Evolutionary conservation across 2,329 filamentous ascomycete genomes (phyloP), one percentile per base, ranked within the genome.

Genomic region (Aureobasidium musti): DNA sequence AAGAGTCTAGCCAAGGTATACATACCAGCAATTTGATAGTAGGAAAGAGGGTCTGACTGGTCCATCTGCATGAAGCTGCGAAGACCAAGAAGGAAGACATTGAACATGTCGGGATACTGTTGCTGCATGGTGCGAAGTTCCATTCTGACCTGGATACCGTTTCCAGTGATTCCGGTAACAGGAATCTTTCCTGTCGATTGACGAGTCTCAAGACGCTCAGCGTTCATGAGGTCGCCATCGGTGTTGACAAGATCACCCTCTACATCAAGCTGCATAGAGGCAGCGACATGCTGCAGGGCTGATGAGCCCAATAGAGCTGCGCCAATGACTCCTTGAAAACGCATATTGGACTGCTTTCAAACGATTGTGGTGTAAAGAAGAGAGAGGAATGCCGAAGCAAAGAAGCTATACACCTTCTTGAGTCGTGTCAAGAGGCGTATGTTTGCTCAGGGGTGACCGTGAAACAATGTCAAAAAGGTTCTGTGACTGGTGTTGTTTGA

Each of bases 11-110:
- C 10, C 45, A 6, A 6, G 21, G 49, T 17, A 37, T n/a, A 70
- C 83, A 68, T 76, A 91, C 91, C 90, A 68, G 89, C 85, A 71
- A 96, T 84, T 73, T 91, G 86, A 78, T 92, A 96, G 81, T 87
- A 95, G 47, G 91, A 94, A 43, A 89, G 81, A 65, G 82, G 81
- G 68, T 86, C 81, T 35, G 81, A 80, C 77, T 92, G 89, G 69
- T 87, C 80, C 66, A 85, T 85, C 68, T 82, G 84, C 77, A 91
- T 88, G 80, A 94, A 87, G 79, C 87, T 86, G 75, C 86, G 86
- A 72, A 95, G 82, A 14, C 89, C 89, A 57, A 94, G 83, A 30
- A 96, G 80, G 76, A 89, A 96, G 67, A 96, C 78, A 74, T 91
- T 91, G 87, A 89, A 92, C 73, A 85, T 83, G 72, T 91, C 86